These are phyloP conservation scores for Myrmaecium sp. DNA, from an alignment of 2,329 filamentous ascomycete species.

Conservation along the genomic window DNA sequence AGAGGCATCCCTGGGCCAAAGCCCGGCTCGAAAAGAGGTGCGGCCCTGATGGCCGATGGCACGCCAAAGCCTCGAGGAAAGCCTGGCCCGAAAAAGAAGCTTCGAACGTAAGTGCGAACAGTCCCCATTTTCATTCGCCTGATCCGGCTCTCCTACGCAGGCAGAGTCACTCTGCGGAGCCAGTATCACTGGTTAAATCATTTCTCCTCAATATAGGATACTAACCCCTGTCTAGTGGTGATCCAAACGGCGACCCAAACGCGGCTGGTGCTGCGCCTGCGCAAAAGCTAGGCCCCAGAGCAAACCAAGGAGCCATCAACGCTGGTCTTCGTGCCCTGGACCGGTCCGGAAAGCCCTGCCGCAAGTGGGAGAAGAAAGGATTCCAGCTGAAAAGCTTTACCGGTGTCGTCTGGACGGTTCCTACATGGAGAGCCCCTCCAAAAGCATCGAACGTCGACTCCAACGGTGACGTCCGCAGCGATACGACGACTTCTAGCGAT, in stretches of 20 bases:
- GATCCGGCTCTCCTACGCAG: no score
- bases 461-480: slow-evolving; percentile 43
- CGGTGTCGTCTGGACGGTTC: slow-evolving; percentile 64
- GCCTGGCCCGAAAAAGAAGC: slow-evolving; percentile 93
- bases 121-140: slow-evolving; percentile 14
- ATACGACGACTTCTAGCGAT: slow-evolving; percentile 38
- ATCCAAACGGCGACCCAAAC: slow-evolving; percentile 28
- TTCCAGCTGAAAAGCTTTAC: slow-evolving; percentile 88
- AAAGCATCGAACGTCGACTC: slow-evolving; percentile 33
- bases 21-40: slow-evolving; percentile 42
- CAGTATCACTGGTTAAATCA: slow-evolving; percentile 1
- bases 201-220: slow-evolving; percentile 1
- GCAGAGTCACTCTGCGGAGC: background rate
- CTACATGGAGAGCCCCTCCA: slow-evolving; percentile 73
- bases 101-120: slow-evolving; percentile 83
- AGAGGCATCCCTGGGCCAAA: slow-evolving; percentile 59
- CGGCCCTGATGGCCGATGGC: slow-evolving; percentile 36
- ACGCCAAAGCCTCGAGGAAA: slow-evolving; percentile 61
- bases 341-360: slow-evolving; percentile 77
- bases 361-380: slow-evolving; percentile 72
- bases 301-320: slow-evolving; percentile 94
- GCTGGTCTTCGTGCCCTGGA: slow-evolving; percentile 88
- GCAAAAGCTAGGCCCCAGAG: slow-evolving; percentile 88
- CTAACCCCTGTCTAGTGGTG: slow-evolving; percentile 24
- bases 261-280: slow-evolving; percentile 25